Base-by-base conservation (phyloP, 331 rosid genomes). In the Malus hybrid region DNA sequence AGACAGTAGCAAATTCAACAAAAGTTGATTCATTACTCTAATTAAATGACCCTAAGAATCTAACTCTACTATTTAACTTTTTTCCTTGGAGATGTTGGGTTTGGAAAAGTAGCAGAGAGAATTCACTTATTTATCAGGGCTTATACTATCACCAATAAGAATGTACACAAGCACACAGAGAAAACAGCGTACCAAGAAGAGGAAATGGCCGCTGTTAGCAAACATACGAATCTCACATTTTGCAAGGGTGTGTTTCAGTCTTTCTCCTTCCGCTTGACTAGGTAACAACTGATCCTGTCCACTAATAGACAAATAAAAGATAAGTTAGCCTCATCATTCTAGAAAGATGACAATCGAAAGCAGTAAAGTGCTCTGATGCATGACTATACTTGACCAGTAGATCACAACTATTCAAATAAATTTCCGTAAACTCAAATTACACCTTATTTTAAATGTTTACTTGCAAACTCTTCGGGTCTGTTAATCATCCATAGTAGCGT, bases 281-380 rank as follows among this genome's bases (percentile, higher is more conserved):
- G 97, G 92, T 29, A 94, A 85, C 82, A 94, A 85, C 61, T 61
- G 87, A 80, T 94, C 97, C 69, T 75, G 85, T 75, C 92, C 96
- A 65, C 99, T 94, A 72, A 74, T 69, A 73, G 16, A 83, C 72
- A 88, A 70, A 29, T 27, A 27, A 83, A 44, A 79, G 60, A 39
- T 72, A 81, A 72, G 54, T 84, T 76, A 86, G 89, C 67, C 50
- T 63, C 69, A 50, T 19, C 63, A 62, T 42, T 79, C 44, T 67
- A 70, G 15, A 81, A 67, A 72, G 63, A 48, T 65, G 67, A 75
- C 39, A 69, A 46, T 54, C 71, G 67, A 71, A 60, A 55, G 72
- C 81, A 48, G 44, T 33, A 73, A 77, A 78, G 32, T 11, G 9
- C 33, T 65, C 27, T 15, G 34, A 29, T 27, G 67, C 31, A 31